Base-by-base conservation (phyloP, 345 rosid species). In the Hibiscus syriacus region DNA sequence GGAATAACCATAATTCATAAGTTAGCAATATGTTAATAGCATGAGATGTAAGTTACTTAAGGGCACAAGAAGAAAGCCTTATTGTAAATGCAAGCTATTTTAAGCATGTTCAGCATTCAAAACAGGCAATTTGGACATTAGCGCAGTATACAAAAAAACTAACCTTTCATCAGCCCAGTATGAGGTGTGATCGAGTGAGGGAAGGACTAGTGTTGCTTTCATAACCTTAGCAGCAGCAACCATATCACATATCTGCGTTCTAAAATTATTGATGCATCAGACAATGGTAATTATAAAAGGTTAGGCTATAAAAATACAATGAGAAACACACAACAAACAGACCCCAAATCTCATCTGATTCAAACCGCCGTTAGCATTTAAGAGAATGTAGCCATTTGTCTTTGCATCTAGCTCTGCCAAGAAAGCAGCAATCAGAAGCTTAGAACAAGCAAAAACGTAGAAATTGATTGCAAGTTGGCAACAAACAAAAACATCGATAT, bases 291-390 rank as follows among this genome's bases (percentile, higher is more conserved):
- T 39, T 61, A 30, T 34, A 27, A 48, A 52, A 73, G 7, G 54
- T 23, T 23, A 67, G 53, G 63, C 25, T 10, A 52, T 26, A 43
- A 26, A 45, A 82, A 38, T 58, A 66, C 55, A 70, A 68, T 69
- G 66, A 56, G 68, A 55, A 76, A 71, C 66, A 63, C 76, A 74
- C 68, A 81, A 84, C 61, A 84, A 79, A 84, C 92, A 70, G 88
- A 94, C 99, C 97, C 99, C 97, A 85, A 91, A 90, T 89, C 99
- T 85, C 99, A 94, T 91, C 87, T 94, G 97, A 78, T 94, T 94
- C 71, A 94, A 82, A 83, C 99, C 99, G 58, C 97, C 99, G 73
- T 94, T 94, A 55, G 97, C 96, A 81, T 89, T 90, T 69, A 89
- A 78, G 58, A 89, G 90, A 67, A 94, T 80, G 80, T 85, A 94